phyloP scores from a whole-genome alignment of 495 filamentous ascomycete species.

The Aspergillus mulundensis region DNA sequence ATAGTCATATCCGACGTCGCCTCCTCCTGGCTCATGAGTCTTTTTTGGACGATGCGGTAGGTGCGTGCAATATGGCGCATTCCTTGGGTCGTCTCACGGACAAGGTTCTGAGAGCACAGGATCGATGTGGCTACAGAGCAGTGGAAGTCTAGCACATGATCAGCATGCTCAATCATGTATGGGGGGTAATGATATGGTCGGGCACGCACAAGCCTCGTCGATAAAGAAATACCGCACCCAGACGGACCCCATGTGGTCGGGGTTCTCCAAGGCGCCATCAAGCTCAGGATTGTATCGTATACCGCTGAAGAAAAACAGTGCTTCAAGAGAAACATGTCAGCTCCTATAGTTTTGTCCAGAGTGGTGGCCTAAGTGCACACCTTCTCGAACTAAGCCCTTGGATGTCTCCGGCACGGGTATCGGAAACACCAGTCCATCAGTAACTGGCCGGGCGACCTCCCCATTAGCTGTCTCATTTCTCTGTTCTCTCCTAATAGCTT shows the following conservation, averaged over 20 bases:
- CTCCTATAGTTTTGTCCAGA: neutral
- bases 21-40: neutral
- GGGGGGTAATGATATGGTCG: neutral
- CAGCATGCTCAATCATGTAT: neutral
- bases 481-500: neutral
- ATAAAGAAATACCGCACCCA: conserved; percentile 1
- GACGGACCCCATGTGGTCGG: neutral
- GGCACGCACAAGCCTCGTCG: conserved; percentile 2
- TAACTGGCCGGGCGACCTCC: neutral
- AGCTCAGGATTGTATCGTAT: neutral
- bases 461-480: neutral
- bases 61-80: conserved; percentile 3
- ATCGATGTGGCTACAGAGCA: conserved; percentile 1
- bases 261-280: neutral
- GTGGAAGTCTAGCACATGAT: conserved; percentile 1
- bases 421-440: neutral
- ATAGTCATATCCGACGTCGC: conserved; percentile 6
- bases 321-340: neutral
- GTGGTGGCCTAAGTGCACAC: neutral
- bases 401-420: neutral
- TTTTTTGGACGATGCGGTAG: neutral
- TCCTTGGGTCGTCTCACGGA: neutral
- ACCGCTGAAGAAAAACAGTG: neutral
- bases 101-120: neutral
- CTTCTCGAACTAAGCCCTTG: neutral